These are phyloP conservation scores for Trametes cingulata DNA, from an alignment of 768 basidiomycete species.

Conservation along the genomic window DNA sequence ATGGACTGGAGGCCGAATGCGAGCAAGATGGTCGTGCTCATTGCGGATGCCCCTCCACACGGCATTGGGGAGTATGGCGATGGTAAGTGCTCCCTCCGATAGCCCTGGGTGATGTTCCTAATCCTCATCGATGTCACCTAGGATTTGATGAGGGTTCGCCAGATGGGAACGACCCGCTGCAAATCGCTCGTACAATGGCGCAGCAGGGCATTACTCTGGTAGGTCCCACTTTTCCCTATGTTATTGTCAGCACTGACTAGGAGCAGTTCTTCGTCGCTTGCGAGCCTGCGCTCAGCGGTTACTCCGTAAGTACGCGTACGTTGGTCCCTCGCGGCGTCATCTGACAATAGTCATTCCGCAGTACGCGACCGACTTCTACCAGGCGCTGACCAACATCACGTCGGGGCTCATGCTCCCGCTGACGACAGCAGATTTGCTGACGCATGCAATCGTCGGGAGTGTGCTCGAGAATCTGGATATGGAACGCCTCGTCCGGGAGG, in stretches of 20 bases:
- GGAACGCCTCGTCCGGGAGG: conserved; percentile 94
- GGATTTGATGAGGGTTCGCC: conserved; percentile 95
- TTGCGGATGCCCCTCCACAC: conserved; percentile 97
- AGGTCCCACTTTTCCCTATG: conserved; percentile 33
- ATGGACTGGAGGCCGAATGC: conserved; percentile 91
- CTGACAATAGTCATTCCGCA: conserved; percentile 32
- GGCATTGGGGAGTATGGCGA: conserved; percentile 97
- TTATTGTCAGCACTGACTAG: conserved; percentile 7
- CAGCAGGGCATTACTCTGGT: conserved; percentile 87
- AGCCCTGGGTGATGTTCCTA: background rate
- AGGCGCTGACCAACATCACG: conserved; percentile 88
- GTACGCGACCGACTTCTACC: conserved; percentile 94
- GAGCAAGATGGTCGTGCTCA: conserved; percentile 94
- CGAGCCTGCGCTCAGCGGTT: conserved; percentile 93
- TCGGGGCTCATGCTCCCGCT: conserved; percentile 96
- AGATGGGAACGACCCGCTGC: conserved; percentile 89
- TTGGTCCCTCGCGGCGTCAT: conserved; percentile 10
- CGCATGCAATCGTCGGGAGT: conserved; percentile 95
- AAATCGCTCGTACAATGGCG: conserved; percentile 88
- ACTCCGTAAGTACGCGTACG: conserved; percentile 58
- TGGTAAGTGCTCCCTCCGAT: conserved; percentile 48
- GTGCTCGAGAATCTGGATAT: conserved; percentile 98
- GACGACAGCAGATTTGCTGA: conserved; percentile 90
- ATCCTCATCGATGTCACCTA: conserved; percentile 30
- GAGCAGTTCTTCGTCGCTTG: conserved; percentile 97